Evolutionary conservation across 768 basidiomycete species (phyloP).

Genomic region (Lactarius evosmus): DNA sequence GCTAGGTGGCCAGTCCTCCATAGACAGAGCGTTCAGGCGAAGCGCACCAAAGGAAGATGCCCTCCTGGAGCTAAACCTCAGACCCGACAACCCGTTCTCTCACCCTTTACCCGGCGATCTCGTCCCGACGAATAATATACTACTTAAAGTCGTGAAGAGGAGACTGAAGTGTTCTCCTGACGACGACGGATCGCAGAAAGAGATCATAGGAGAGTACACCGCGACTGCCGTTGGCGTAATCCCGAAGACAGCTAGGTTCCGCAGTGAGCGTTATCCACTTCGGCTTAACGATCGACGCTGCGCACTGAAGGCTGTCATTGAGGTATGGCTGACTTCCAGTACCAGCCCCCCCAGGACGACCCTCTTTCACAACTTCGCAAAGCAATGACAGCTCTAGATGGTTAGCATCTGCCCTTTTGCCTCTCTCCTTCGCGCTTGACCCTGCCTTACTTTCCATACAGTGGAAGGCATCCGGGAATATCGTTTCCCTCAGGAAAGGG

Average conservation of each 20-base stretch:
- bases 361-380: conserved; percentile 63
- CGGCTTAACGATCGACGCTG: neutral
- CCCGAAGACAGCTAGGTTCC: conserved; percentile 83
- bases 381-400: conserved; percentile 79
- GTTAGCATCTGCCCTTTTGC: conserved; percentile 42
- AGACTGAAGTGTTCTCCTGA: conserved; percentile 45
- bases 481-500: conserved; percentile 60
- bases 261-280: conserved; percentile 53
- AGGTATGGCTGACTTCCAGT: conserved; percentile 97
- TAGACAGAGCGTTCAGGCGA: conserved; percentile 77
- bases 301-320: neutral
- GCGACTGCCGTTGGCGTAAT: conserved; percentile 69
- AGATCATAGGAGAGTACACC: conserved; percentile 63
- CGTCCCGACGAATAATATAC: conserved; percentile 71
- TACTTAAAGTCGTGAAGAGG: conserved; percentile 79
- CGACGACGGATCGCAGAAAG: conserved; percentile 26
- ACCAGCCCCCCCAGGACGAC: conserved; percentile 69
- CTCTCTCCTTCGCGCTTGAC: conserved; percentile 1
- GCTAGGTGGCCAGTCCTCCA: conserved; percentile 63
- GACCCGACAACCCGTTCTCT: conserved; percentile 70
- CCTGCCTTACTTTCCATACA: conserved; percentile 34
- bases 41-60: conserved; percentile 58
- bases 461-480: conserved; percentile 75
- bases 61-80: conserved; percentile 72
- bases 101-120: conserved; percentile 85